Evolutionary conservation across 2,329 filamentous ascomycete genomes (phyloP).

Genomic region (Neocucurbitaria cava): DNA sequence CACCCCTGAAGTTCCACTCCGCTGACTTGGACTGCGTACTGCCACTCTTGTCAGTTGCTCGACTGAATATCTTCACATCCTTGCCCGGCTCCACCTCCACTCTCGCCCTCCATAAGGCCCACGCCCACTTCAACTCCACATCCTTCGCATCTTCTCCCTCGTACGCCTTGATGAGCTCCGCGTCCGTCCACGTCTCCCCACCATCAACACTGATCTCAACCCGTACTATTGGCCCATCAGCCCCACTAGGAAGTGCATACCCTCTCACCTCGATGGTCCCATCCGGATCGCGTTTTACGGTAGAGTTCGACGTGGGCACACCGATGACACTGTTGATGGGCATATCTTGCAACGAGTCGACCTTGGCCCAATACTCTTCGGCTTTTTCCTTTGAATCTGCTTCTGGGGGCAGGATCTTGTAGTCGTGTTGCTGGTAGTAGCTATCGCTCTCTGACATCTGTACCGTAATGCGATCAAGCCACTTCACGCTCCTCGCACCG

Average conservation of each 20-base stretch:
- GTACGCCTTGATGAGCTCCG: constrained; percentile 46
- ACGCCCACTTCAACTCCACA: constrained; percentile 60
- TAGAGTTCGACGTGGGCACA: constrained; percentile 55
- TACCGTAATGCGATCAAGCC: constrained; percentile 62
- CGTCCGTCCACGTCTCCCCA: constrained; percentile 59
- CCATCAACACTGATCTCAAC: constrained; percentile 62
- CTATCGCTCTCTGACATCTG: constrained; percentile 60
- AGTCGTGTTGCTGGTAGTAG: constrained; percentile 65
- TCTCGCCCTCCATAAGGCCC: constrained; percentile 61
- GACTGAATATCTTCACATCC: constrained; percentile 58
- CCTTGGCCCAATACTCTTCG: constrained; percentile 59
- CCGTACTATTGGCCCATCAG: constrained; percentile 59
- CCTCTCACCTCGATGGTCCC: constrained; percentile 59
- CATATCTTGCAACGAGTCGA: constrained; percentile 62
- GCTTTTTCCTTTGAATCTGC: constrained; percentile 58
- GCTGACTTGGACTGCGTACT: constrained; percentile 58
- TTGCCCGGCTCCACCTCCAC: constrained; percentile 53
- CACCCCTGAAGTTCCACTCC: constrained; percentile 66
- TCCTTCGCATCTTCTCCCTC: constrained; percentile 20
- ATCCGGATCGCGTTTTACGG: constrained; percentile 48
- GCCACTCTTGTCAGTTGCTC: constrained; percentile 61
- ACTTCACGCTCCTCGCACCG: constrained; percentile 63
- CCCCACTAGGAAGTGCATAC: constrained; percentile 63
- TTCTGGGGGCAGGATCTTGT: constrained; percentile 64
- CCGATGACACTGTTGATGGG: constrained; percentile 64